Base-by-base conservation (phyloP, 2,329 filamentous ascomycete species). In the Tolypocladium endophyticum region DNA sequence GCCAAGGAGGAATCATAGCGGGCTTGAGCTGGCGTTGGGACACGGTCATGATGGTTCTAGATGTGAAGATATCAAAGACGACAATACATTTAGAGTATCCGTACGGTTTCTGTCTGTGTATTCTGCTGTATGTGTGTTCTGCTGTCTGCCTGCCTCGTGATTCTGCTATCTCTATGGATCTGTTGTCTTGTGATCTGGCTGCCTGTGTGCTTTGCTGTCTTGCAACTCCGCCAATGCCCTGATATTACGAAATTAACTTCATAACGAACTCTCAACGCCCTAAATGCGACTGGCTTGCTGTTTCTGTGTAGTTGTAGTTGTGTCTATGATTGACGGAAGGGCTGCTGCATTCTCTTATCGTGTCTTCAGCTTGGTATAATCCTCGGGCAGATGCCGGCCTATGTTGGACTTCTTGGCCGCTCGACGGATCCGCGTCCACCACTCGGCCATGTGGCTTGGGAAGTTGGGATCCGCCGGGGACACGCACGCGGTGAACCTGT, bases 381-480 rank as follows among this genome's bases (percentile, higher is more conserved):
- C 71, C 9, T 69, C 64, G 1, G 73, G 73, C 3, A 75, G 60
- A 60, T 74, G 66, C 43, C 73, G 68, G 55, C 67, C 64, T 57
- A 75, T 65, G 55, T 69, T 70, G 30, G 69, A 72, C 62, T 73
- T 72, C 56, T 68, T 71, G 14, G 73, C 71, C 20, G 72, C 71
- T 33, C 64, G 65, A 23, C 71, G 67, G 55, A 75, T 65, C 1
- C 68, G 66, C 55, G 64, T 65, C 73, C 73, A 75, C 73, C 73
- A 75, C 30, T 68, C 66, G 30, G 68, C 62, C 20, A 73, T 62
- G n/a, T 62, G 62, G 43, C 64, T 58, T n/a, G 67, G 59, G 52
- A 70, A 74, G 43, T 61, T 66, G 39, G 71, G 68, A 58, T 72
- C 67, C 1, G 62, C 54, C 2, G 69, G 67, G 1, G 68, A 62